Evolutionary conservation across 345 rosid species (phyloP), one percentile per base, ranked within the genome.

Genomic region (Noccaea caerulescens): DNA sequence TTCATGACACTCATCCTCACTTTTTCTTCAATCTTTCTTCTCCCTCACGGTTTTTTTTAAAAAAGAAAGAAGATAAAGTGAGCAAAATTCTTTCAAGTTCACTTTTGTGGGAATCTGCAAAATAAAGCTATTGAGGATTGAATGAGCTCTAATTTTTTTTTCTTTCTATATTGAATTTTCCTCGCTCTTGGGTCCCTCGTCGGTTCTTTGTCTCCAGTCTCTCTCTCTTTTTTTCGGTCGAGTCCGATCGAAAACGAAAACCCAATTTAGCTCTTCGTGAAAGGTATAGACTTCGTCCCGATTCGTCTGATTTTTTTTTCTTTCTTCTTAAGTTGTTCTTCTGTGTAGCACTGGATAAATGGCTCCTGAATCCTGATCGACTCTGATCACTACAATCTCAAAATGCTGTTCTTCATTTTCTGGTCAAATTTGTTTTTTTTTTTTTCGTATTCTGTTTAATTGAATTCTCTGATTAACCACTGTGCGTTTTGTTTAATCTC

Each of bases 271-370:
- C 23, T 66, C 30, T 18, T 41, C 49, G 3, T 23, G 5, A 13
- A 67, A 67, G 68, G 78, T 74, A 58, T 13, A 58, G 7, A 32
- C 46, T 58, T 73, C 43, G 4, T 37, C 30, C 42, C 71, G 23
- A 45, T 72, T 65, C 36, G 2, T 56, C 41, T 62, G 53, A 2
- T 58, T 44, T 44, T 27, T 46, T 30, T 47, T 10, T 27, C 1
- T 2, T 13, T 32, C 30, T 20, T 20, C 23, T 20, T 3, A 4
- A 14, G 4, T 23, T 65, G 5, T 20, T 65, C 10, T 25, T 66
- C 0, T 66, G 27, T 14, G 1, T 10, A 45, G 9, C 55, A 63
- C 2, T 45, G 9, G 65, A 34, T 54, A 37, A 23, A 46, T 57
- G 55, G 51, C n/a, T 71, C 2, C 2, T 58, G 63, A 58, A 9